These are phyloP conservation scores for Agrostemma githago DNA, from an alignment of 148 eudicot genomes.

Conservation along the genomic window DNA sequence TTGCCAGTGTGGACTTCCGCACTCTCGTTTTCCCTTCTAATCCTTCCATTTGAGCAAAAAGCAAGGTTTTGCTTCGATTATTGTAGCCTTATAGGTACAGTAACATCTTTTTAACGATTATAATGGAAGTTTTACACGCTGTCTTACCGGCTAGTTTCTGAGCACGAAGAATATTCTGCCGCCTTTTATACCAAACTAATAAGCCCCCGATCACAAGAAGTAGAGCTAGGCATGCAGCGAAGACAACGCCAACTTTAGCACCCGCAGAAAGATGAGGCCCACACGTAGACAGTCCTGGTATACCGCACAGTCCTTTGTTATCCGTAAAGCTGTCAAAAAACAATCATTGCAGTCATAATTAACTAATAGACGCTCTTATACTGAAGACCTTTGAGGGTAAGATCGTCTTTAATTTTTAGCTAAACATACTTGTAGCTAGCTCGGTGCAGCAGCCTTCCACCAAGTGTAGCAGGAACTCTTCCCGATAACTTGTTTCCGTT, in stretches of 20 bases:
- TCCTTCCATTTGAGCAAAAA: too few species aligned
- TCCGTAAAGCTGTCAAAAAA: slow-evolving; percentile 71
- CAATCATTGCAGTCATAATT: background rate
- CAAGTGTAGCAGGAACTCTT: slow-evolving; percentile 75
- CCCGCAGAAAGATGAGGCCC: slow-evolving; percentile 90
- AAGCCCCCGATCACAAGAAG: slow-evolving; percentile 48
- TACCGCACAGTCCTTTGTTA: slow-evolving; percentile 89
- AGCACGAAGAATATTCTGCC: slow-evolving; percentile 91
- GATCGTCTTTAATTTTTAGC: background rate
- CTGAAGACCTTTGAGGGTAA: too few species aligned
- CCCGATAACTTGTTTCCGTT: slow-evolving; percentile 88
- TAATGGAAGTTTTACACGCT: background rate
- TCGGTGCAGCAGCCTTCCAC: slow-evolving; percentile 84
- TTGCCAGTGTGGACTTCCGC: too few species aligned
- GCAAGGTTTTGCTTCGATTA: too few species aligned
- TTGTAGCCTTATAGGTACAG: too few species aligned
- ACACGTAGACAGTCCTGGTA: slow-evolving; percentile 83
- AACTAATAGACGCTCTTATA: too few species aligned
- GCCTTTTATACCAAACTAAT: slow-evolving; percentile 86
- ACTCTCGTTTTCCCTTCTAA: too few species aligned
- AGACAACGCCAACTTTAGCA: slow-evolving; percentile 65
- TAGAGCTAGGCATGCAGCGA: slow-evolving; percentile 43
- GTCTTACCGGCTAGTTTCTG: slow-evolving; percentile 78
- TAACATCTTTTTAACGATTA: background rate
- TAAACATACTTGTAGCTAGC: slow-evolving; percentile 92